Percentiles rank a stretch among this genome's conserved stretches.
These are phyloP conservation scores for Boletus patriciae DNA, from an alignment of 768 basidiomycete genomes.

Conservation along the genomic window DNA sequence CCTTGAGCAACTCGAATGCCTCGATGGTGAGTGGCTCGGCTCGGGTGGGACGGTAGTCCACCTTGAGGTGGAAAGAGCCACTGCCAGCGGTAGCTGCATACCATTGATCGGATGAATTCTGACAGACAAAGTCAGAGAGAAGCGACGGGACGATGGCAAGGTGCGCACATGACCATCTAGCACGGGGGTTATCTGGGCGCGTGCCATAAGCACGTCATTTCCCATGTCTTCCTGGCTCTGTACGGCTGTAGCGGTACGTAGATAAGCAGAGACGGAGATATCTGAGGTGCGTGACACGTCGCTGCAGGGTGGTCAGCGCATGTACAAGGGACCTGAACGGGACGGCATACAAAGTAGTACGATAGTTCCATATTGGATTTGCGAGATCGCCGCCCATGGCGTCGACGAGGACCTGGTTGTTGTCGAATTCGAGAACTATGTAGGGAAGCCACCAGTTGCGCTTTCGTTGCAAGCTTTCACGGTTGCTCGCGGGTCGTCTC, in stretches of 20 bases:
- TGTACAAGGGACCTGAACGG: neutral
- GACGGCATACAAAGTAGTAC: constrained; percentile 83
- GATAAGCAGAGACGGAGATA: constrained; percentile 87
- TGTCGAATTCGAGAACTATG: constrained; percentile 96
- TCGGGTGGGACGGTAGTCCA: constrained; percentile 87
- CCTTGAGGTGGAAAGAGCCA: constrained; percentile 94
- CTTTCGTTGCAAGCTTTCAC: constrained; percentile 90
- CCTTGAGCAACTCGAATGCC: constrained; percentile 93
- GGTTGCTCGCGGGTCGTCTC: constrained; percentile 64
- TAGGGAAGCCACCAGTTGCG: constrained; percentile 96
- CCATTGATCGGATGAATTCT: constrained; percentile 92
- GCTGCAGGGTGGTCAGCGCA: constrained; percentile 42
- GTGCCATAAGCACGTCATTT: constrained; percentile 92
- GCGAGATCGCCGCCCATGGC: constrained; percentile 92
- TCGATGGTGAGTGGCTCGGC: constrained; percentile 91
- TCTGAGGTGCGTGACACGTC: constrained; percentile 95
- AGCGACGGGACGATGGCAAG: neutral
- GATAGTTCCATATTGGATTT: constrained; percentile 93
- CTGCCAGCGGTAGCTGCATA: constrained; percentile 78
- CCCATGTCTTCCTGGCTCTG: constrained; percentile 92
- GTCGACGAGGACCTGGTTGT: constrained; percentile 96
- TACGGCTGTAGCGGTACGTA: constrained; percentile 74
- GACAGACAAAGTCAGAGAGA: constrained; percentile 6
- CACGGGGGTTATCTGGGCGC: constrained; percentile 83
- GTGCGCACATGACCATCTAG: constrained; percentile 70